Conservation (phyloP, 2,329 filamentous ascomycete genomes). For the Teratosphaeria pseudoeucalypti region DNA sequence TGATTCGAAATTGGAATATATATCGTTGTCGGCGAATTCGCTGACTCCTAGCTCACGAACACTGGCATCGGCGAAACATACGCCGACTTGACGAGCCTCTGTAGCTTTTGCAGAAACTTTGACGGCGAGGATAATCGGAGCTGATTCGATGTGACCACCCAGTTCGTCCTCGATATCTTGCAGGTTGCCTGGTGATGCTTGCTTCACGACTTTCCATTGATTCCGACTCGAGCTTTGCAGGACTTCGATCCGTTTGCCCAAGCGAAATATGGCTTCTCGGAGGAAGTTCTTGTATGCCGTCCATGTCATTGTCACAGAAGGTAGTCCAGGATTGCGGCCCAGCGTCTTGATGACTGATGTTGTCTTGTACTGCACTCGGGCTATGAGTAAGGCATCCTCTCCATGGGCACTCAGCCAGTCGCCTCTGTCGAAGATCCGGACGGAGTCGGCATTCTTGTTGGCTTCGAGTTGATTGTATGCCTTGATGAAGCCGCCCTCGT, state of each 20-base stretch:
- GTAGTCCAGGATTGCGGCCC: conserved; percentile 71
- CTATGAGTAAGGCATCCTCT: conserved; percentile 73
- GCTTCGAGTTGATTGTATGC: conserved; percentile 81
- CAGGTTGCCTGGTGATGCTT: conserved; percentile 79
- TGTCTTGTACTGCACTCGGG: conserved; percentile 83
- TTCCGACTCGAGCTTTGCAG: conserved; percentile 71
- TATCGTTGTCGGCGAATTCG: conserved; percentile 97
- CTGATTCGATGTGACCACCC: conserved; percentile 72
- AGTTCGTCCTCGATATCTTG: conserved; percentile 96
- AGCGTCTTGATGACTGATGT: conserved; percentile 89
- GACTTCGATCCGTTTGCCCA: conserved; percentile 86
- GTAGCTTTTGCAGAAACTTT: conserved; percentile 82
- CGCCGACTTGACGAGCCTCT: conserved; percentile 77
- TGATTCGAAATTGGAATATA: conserved; percentile 96
- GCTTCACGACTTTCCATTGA: conserved; percentile 86
- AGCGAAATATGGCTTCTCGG: conserved; percentile 80
- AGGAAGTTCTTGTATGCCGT: conserved; percentile 95
- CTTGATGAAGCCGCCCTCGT: conserved; percentile 92
- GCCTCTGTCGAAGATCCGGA: conserved; percentile 85
- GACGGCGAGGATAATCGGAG: conserved; percentile 89
- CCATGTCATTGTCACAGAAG: conserved; percentile 89
- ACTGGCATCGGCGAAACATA: conserved; percentile 95
- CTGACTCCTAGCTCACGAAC: conserved; percentile 91
- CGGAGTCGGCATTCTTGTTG: conserved; percentile 62
- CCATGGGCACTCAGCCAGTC: conserved; percentile 96